These are phyloP conservation scores for Parmales sp. DNA, from an alignment of 108 stramenopile genomes.

Conservation along the genomic window DNA sequence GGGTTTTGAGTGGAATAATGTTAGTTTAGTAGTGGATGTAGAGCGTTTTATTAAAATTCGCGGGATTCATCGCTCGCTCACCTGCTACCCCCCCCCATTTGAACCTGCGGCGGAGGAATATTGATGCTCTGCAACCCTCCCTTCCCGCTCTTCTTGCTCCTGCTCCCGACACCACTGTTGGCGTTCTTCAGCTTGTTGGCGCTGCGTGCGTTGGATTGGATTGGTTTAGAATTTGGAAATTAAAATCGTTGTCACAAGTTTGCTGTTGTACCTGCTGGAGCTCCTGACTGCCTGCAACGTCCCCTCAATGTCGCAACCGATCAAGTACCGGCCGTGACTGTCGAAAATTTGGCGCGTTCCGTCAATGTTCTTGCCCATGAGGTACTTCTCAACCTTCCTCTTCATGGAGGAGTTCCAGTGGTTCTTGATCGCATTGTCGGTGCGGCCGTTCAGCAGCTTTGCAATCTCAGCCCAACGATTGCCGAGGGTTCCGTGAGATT, in stretches of 20 bases:
- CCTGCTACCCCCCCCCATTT: background rate
- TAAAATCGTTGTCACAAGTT: too few species aligned
- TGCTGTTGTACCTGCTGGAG: background rate
- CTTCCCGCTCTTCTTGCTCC: constrained; percentile 22
- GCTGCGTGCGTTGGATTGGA: too few species aligned
- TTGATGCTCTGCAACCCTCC: background rate
- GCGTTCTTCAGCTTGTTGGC: too few species aligned
- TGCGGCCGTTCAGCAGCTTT: constrained; percentile 69
- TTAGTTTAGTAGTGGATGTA: too few species aligned
- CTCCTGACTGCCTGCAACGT: constrained; percentile 48
- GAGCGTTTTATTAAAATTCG: too few species aligned
- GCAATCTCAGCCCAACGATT: constrained; percentile 92
- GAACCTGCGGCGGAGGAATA: background rate
- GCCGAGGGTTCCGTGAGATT: constrained; percentile 60
- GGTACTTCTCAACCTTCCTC: constrained; percentile 70
- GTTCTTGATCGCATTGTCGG: constrained; percentile 96
- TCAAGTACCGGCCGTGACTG: constrained; percentile 39
- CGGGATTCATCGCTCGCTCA: too few species aligned
- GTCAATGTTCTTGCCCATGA: constrained; percentile 39
- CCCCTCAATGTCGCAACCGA: constrained; percentile 63
- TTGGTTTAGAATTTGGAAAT: too few species aligned
- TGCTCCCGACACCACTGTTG: background rate
- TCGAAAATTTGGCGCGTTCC: constrained; percentile 26
- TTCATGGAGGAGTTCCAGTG: constrained; percentile 92
- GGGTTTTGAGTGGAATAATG: too few species aligned